A percentile compares a stretch with the other conserved stretches of the same genome.
Evolutionary conservation across 2,329 filamentous ascomycete genomes (phyloP).

Genomic region (Lachnellula cervina): DNA sequence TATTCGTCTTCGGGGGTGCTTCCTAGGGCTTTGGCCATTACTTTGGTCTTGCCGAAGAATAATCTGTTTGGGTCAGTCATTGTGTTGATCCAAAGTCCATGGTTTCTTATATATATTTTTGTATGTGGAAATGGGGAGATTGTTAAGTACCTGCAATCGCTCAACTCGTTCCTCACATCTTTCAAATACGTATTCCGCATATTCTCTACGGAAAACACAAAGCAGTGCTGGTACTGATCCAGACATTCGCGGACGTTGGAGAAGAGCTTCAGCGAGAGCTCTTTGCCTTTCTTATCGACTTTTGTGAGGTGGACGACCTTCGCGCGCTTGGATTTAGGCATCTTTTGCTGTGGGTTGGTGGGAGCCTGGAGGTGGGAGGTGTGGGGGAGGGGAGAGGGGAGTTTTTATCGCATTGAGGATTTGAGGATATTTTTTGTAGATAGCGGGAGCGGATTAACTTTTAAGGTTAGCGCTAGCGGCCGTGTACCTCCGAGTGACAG

Average conservation of each 20-base stretch:
- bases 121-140: background rate
- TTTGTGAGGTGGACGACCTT: slow-evolving; percentile 86
- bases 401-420: slow-evolving; percentile 4
- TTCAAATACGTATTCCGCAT: slow-evolving; percentile 98
- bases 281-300: slow-evolving; percentile 89
- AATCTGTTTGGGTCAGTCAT: slow-evolving; percentile 49
- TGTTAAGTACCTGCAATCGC: slow-evolving; percentile 66
- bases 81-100: slow-evolving; percentile 2
- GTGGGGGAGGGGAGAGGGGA: slow-evolving; percentile 1
- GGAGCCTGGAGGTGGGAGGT: slow-evolving; percentile 2
- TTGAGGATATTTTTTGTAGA: slow-evolving; percentile 17
- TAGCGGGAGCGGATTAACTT: slow-evolving; percentile 12
- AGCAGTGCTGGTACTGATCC: slow-evolving; percentile 82
- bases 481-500: background rate
- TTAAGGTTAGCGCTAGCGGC: slow-evolving; percentile 16
- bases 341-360: slow-evolving; percentile 35
- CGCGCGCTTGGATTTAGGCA: slow-evolving; percentile 95
- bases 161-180: slow-evolving; percentile 78
- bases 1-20: slow-evolving; percentile 71
- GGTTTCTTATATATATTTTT: background rate
- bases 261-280: slow-evolving; percentile 81
- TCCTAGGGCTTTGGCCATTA: slow-evolving; percentile 94
- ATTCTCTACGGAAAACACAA: slow-evolving; percentile 91
- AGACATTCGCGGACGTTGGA: slow-evolving; percentile 80
- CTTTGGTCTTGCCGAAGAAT: slow-evolving; percentile 99